Evolutionary conservation across 129 eudicot species (phyloP).

Genomic region (Solidago caesia): DNA sequence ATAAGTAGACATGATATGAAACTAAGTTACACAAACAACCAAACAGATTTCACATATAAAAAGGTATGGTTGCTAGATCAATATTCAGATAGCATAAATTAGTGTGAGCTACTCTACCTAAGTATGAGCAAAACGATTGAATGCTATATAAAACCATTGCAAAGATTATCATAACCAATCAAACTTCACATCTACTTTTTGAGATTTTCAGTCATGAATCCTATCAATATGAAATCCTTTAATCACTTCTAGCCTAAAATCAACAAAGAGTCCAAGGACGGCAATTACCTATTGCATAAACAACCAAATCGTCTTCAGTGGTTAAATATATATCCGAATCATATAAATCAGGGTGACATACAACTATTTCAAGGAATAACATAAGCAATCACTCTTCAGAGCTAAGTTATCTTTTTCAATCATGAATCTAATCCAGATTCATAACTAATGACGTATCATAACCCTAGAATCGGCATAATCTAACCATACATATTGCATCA

Average conservation of each 20-base stretch:
- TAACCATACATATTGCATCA: slow-evolving; percentile 2
- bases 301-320: background rate
- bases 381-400: slow-evolving; percentile 10
- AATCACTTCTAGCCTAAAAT: background rate
- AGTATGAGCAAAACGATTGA: too few relatives aligned
- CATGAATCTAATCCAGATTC: background rate
- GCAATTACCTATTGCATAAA: background rate
- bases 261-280: background rate
- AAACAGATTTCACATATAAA: background rate
- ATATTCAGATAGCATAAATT: background rate
- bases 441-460: slow-evolving; percentile 1
- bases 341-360: background rate
- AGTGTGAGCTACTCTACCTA: background rate
- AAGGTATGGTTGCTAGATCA: background rate
- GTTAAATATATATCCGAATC: background rate
- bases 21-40: background rate
- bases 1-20: background rate
- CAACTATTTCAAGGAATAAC: background rate
- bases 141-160: background rate
- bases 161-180: background rate
- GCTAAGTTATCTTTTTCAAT: background rate
- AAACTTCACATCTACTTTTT: too few relatives aligned
- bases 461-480: background rate
- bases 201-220: background rate
- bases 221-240: background rate